Evolutionary conservation across 306 rosid genomes (phyloP).

Genomic region (Lupinus albus): DNA sequence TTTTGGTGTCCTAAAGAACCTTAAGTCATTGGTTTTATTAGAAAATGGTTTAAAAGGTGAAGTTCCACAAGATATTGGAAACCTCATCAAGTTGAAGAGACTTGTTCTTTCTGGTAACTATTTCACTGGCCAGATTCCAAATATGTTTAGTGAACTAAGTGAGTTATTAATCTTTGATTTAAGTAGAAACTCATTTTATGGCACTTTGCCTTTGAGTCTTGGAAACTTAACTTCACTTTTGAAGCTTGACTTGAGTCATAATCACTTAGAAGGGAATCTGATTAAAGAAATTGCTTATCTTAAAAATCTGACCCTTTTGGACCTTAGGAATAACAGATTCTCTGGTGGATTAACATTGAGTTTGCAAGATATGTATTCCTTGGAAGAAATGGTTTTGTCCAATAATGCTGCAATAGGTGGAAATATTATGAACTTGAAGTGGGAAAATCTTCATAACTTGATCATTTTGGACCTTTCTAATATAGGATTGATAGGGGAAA

Average conservation of each 20-base stretch:
- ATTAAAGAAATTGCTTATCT: conserved; percentile 49
- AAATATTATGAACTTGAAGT: conserved; percentile 51
- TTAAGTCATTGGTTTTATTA: conserved; percentile 65
- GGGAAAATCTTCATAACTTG: conserved; percentile 62
- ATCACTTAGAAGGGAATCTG: conserved; percentile 58
- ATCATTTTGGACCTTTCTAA: conserved; percentile 73
- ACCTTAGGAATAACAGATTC: conserved; percentile 71
- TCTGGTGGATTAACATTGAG: conserved; percentile 65
- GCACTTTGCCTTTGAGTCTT: conserved; percentile 56
- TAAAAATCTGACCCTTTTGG: conserved; percentile 72
- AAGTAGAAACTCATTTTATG: conserved; percentile 71
- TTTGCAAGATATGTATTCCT: conserved; percentile 59
- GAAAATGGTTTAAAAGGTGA: conserved; percentile 67
- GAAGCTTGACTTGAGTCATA: conserved; percentile 83
- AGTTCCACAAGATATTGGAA: conserved; percentile 62
- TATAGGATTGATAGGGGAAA: conserved; percentile 67
- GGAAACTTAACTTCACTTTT: conserved; percentile 64
- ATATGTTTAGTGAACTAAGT: conserved; percentile 48
- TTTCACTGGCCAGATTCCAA: conserved; percentile 61
- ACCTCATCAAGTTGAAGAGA: conserved; percentile 57
- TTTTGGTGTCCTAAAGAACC: conserved; percentile 65
- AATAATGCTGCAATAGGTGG: conserved; percentile 89
- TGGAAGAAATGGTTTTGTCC: conserved; percentile 71
- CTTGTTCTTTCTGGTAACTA: conserved; percentile 70
- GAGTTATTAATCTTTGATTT: conserved; percentile 73